Conservation (phyloP, 2,329 filamentous ascomycete species). For the Epichloe glyceriae region DNA sequence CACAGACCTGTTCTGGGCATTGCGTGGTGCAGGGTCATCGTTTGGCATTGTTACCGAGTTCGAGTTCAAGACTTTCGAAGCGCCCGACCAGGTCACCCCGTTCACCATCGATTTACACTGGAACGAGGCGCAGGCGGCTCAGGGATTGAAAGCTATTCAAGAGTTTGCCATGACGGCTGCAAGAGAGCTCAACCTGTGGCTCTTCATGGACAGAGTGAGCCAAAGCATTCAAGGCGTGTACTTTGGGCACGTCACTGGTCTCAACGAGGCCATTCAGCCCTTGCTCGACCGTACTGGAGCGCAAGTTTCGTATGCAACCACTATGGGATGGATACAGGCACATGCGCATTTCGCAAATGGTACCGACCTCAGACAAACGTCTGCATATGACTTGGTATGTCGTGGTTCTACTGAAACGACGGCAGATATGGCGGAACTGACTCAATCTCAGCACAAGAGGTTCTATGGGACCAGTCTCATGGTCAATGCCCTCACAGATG, state of each 20-base stretch:
- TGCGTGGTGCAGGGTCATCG: slow-evolving; percentile 33
- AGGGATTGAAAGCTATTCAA: slow-evolving; percentile 14
- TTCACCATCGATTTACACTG: slow-evolving; percentile 10
- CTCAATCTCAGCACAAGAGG: not conserved
- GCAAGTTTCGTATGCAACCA: not conserved
- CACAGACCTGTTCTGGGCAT: slow-evolving; percentile 33
- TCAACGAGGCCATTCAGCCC: not conserved
- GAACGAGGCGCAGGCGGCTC: slow-evolving; percentile 7
- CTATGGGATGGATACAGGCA: slow-evolving; percentile 15
- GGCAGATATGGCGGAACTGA: not conserved
- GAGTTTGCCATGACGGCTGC: slow-evolving; percentile 12
- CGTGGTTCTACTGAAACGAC: not conserved
- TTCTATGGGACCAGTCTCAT: not conserved
- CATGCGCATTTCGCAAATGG: slow-evolving; percentile 12
- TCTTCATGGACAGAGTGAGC: slow-evolving; percentile 10
- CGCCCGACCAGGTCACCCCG: slow-evolving; percentile 10
- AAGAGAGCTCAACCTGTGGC: slow-evolving; percentile 17
- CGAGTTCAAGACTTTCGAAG: slow-evolving; percentile 15
- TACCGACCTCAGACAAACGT: slow-evolving; percentile 12
- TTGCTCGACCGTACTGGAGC: not conserved
- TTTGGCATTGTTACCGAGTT: slow-evolving; percentile 25
- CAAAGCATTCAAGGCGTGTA: slow-evolving; percentile 15
- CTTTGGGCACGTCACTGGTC: slow-evolving; percentile 12
- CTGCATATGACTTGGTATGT: slow-evolving; percentile 14
- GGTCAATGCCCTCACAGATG: slow-evolving; percentile 9